These are phyloP conservation scores for Agaricus blazei DNA, from an alignment of 768 basidiomycete genomes.

Conservation along the genomic window DNA sequence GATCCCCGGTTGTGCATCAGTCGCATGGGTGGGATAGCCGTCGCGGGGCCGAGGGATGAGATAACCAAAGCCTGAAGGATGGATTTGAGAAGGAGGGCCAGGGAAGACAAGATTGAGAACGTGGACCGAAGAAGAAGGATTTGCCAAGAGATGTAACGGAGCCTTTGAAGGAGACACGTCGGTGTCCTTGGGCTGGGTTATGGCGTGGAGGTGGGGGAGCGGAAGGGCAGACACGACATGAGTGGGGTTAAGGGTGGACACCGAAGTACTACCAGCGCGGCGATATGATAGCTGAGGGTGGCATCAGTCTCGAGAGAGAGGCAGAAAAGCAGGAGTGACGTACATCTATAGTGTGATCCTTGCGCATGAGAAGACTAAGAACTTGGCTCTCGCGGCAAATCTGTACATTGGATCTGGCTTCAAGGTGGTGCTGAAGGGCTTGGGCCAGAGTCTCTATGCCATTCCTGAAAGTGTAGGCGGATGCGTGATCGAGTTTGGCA, in stretches of 20 bases:
- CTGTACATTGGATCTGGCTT: conserved; percentile 48
- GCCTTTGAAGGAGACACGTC: not conserved
- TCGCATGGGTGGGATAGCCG: conserved; percentile 37
- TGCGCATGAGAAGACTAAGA: conserved; percentile 25
- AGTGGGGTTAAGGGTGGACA: conserved; percentile 32
- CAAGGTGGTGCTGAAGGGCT: conserved; percentile 46
- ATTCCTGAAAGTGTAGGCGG: conserved; percentile 78
- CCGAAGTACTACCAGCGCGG: not conserved
- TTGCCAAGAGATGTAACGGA: conserved; percentile 59
- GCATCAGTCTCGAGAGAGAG: not conserved
- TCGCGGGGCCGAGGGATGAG: conserved; percentile 75
- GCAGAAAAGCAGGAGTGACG: not conserved
- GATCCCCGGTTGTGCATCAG: conserved; percentile 34
- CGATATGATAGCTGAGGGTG: conserved; percentile 5
- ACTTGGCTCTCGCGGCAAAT: conserved; percentile 42
- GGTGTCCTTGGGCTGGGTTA: conserved; percentile 26
- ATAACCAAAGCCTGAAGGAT: conserved; percentile 91
- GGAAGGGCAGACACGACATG: conserved; percentile 79
- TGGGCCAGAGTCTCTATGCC: conserved; percentile 68
- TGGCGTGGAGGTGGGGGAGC: conserved; percentile 42
- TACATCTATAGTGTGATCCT: conserved; percentile 43
- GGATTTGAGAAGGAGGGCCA: conserved; percentile 40
- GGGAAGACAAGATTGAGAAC: conserved; percentile 88
- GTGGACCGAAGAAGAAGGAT: conserved; percentile 75
- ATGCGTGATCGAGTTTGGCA: conserved; percentile 47